Conservation (phyloP, 1,284 basidiomycete species). For the Lentinula novae-zelandiae region DNA sequence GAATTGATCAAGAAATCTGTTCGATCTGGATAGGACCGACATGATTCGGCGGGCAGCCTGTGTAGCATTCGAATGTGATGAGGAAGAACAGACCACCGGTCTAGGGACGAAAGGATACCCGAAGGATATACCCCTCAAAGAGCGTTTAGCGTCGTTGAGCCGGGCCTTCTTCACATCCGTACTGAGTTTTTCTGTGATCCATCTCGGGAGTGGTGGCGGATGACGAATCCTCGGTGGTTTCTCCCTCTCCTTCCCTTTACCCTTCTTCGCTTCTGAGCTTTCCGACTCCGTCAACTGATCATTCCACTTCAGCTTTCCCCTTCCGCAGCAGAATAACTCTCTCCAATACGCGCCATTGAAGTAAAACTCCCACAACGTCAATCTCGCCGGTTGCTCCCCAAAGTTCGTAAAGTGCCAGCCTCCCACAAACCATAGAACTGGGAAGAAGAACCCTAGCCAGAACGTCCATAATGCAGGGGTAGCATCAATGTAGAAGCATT, state of each 20-base stretch:
- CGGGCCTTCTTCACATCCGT: slow-evolving; percentile 36
- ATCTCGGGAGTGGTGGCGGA: slow-evolving; percentile 33
- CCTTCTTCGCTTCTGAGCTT: slow-evolving; percentile 13
- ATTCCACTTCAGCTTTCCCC: slow-evolving; percentile 18
- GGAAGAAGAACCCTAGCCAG: slow-evolving; percentile 63
- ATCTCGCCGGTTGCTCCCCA: slow-evolving; percentile 37
- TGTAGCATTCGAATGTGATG: not conserved
- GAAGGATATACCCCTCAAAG: slow-evolving; percentile 40
- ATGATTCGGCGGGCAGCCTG: slow-evolving; percentile 18
- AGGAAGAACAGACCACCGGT: slow-evolving; percentile 16
- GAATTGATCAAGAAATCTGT: slow-evolving; percentile 35
- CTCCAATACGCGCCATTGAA: slow-evolving; percentile 32
- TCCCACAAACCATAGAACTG: slow-evolving; percentile 69
- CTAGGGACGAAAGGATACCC: slow-evolving; percentile 44
- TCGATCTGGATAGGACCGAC: slow-evolving; percentile 28
- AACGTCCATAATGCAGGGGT: slow-evolving; percentile 59
- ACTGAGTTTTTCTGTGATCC: slow-evolving; percentile 42
- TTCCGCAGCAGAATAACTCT: slow-evolving; percentile 25
- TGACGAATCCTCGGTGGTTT: not conserved
- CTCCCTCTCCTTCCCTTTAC: slow-evolving; percentile 13
- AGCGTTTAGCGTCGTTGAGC: slow-evolving; percentile 40
- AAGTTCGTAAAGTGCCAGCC: slow-evolving; percentile 61
- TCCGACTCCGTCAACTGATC: slow-evolving; percentile 4
- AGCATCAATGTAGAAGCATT: slow-evolving; percentile 13
- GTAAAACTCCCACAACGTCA: slow-evolving; percentile 42